These are phyloP conservation scores for Hymenoscyphus albidus DNA, from an alignment of 2,329 filamentous ascomycete species.

Conservation along the genomic window DNA sequence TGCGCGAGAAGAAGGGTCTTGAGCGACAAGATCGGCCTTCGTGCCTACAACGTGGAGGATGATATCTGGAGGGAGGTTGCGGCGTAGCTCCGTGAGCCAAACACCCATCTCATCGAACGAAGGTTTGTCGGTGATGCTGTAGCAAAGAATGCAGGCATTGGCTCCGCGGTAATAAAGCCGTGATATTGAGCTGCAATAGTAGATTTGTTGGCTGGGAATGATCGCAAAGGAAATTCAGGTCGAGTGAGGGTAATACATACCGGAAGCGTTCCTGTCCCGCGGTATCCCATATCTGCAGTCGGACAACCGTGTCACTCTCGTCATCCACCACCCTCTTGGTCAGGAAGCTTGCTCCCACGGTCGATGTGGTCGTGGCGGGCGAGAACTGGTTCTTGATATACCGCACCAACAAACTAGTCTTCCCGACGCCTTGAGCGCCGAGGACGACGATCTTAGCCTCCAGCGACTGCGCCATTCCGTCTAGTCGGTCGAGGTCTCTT, in stretches of 20 bases:
- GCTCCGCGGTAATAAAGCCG: conserved; percentile 95
- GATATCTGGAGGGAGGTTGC: conserved; percentile 67
- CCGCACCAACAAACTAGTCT: conserved; percentile 73
- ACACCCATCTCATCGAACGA: conserved; percentile 90
- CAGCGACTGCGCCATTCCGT: conserved; percentile 48
- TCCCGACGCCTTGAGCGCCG: conserved; percentile 74
- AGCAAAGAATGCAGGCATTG: conserved; percentile 90
- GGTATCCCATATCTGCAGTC: conserved; percentile 97
- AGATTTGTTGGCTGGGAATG: conserved; percentile 8
- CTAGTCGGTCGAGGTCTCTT: background rate
- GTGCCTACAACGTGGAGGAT: conserved; percentile 94
- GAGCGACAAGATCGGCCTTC: conserved; percentile 84
- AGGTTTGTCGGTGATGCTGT: conserved; percentile 82
- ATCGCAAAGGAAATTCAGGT: background rate
- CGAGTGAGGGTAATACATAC: conserved; percentile 17
- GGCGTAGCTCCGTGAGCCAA: conserved; percentile 81
- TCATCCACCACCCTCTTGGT: conserved; percentile 77
- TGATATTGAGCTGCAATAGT: conserved; percentile 63
- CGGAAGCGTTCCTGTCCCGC: conserved; percentile 93
- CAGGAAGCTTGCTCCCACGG: conserved; percentile 76
- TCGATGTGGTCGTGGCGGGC: conserved; percentile 46
- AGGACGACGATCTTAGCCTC: conserved; percentile 83
- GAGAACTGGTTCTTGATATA: conserved; percentile 43
- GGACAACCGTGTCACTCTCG: conserved; percentile 79
- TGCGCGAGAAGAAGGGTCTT: conserved; percentile 72